These are phyloP conservation scores for Furculomyces boomerangus DNA, from an alignment of 371 early-diverging fungal genomes.

Conservation along the genomic window DNA sequence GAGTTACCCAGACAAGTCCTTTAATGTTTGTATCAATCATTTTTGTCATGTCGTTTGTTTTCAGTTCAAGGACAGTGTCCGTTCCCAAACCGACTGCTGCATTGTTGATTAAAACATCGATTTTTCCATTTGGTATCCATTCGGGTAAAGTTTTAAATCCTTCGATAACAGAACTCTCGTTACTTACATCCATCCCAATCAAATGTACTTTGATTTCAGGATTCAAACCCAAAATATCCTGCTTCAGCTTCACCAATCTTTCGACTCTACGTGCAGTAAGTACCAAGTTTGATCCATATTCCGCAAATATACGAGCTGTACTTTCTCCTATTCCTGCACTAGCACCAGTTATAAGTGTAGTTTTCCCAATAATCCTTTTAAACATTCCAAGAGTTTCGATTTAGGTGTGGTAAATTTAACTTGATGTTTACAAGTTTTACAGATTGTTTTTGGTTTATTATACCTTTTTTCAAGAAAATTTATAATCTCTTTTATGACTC, in stretches of 20 bases:
- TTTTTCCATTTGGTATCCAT: not conserved
- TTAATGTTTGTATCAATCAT: constrained; percentile 88
- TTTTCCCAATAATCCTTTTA: constrained; percentile 34
- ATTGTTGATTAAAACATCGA: not conserved
- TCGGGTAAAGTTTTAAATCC: not conserved
- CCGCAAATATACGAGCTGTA: not conserved
- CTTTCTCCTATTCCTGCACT: not conserved
- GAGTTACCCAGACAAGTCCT: constrained; percentile 56
- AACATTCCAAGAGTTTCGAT: constrained; percentile 34
- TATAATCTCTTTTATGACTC: no score
- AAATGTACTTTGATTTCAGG: no score
- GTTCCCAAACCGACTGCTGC: constrained; percentile 28
- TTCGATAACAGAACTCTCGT: not conserved
- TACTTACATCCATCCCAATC: not conserved
- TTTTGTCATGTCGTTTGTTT: constrained; percentile 44
- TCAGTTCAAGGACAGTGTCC: constrained; percentile 45
- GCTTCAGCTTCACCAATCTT: not conserved
- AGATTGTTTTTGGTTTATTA: no score
- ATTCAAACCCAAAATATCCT: no score
- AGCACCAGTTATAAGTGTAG: not conserved
- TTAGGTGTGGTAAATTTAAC: no score
- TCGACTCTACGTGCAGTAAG: not conserved
- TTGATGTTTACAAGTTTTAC: no score
- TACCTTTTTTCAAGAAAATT: no score
- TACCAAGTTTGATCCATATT: not conserved